Percentiles rank a stretch among this genome's conserved stretches.
phyloP scores from a whole-genome alignment of 1,284 basidiomycete genomes.

The Singerocomus rubriflavus region DNA sequence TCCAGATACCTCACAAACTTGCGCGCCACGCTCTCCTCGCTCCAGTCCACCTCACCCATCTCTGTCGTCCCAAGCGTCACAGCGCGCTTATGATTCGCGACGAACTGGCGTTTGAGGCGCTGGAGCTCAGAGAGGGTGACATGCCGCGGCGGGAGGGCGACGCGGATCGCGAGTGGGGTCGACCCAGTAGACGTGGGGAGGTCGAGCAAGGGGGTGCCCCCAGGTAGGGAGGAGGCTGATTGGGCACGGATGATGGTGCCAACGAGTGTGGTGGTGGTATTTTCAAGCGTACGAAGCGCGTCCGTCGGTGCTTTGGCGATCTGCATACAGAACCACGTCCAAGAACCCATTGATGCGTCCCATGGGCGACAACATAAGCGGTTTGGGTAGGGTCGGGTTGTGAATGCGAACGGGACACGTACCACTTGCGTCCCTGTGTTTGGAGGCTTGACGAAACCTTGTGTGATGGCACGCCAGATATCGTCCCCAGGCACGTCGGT shows the following conservation, averaged over 20 bases:
- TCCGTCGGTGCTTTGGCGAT: constrained; percentile 76
- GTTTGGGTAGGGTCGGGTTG: constrained; percentile 23
- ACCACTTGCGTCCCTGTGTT: constrained; percentile 85
- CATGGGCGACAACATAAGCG: background rate
- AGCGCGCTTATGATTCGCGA: constrained; percentile 83
- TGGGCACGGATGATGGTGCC: constrained; percentile 66
- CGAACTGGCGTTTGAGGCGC: constrained; percentile 84
- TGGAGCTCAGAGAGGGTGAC: constrained; percentile 84
- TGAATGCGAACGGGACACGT: constrained; percentile 3
- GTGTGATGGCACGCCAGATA: constrained; percentile 82
- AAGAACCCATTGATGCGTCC: background rate
- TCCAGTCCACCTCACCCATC: constrained; percentile 74
- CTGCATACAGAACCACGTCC: constrained; percentile 36
- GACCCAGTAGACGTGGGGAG: constrained; percentile 33
- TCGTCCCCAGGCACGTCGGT: constrained; percentile 63
- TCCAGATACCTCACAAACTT: constrained; percentile 82
- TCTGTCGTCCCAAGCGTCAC: constrained; percentile 81
- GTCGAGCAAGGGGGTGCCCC: constrained; percentile 52
- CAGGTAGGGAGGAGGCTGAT: constrained; percentile 41
- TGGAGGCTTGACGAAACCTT: constrained; percentile 79
- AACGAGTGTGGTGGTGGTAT: constrained; percentile 64
- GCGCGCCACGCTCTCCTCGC: constrained; percentile 64
- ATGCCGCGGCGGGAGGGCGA: constrained; percentile 60
- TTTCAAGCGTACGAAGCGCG: constrained; percentile 76
- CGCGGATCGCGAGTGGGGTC: constrained; percentile 33